Evolutionary conservation across 2,329 filamentous ascomycete genomes (phyloP).

Genomic region (Orbilia brochopaga): DNA sequence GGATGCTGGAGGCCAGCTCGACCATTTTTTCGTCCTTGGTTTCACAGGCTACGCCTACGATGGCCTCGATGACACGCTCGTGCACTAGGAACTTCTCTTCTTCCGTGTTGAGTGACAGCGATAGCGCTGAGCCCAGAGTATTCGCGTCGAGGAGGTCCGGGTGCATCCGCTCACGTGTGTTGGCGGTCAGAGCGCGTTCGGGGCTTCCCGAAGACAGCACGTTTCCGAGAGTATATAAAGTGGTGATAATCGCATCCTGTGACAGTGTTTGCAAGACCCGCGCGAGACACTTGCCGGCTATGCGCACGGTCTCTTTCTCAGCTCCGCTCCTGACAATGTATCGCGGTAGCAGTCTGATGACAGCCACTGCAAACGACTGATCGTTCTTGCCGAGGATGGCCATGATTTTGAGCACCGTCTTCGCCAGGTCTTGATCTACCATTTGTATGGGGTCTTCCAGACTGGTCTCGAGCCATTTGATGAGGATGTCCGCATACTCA

Average conservation of each 20-base stretch:
- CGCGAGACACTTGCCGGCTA: conserved; percentile 84
- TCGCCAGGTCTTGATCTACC: conserved; percentile 76
- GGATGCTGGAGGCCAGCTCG: conserved; percentile 89
- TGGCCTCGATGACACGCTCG: conserved; percentile 89
- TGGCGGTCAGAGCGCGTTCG: conserved; percentile 63
- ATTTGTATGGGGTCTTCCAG: conserved; percentile 81
- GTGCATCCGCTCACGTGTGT: conserved; percentile 52
- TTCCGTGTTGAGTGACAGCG: conserved; percentile 74
- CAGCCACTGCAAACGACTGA: conserved; percentile 72
- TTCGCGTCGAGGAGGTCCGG: conserved; percentile 56
- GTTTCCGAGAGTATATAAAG: conserved; percentile 94
- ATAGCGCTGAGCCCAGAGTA: conserved; percentile 75
- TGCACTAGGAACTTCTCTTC: conserved; percentile 80
- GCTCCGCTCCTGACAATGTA: conserved; percentile 86
- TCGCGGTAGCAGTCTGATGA: conserved; percentile 79
- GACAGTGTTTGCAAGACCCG: conserved; percentile 81
- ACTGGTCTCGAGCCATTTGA: conserved; percentile 84
- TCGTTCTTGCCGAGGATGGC: conserved; percentile 79
- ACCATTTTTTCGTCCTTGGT: conserved; percentile 90
- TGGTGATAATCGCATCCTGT: conserved; percentile 91
- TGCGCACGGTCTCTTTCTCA: conserved; percentile 70
- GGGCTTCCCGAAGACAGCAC: conserved; percentile 75
- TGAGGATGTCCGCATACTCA: conserved; percentile 71
- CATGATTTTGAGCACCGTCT: conserved; percentile 78
- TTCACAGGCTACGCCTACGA: conserved; percentile 83